Evolutionary conservation across 176 grass and related monocot species (phyloP).

Genomic region (Oryza australiensis): DNA sequence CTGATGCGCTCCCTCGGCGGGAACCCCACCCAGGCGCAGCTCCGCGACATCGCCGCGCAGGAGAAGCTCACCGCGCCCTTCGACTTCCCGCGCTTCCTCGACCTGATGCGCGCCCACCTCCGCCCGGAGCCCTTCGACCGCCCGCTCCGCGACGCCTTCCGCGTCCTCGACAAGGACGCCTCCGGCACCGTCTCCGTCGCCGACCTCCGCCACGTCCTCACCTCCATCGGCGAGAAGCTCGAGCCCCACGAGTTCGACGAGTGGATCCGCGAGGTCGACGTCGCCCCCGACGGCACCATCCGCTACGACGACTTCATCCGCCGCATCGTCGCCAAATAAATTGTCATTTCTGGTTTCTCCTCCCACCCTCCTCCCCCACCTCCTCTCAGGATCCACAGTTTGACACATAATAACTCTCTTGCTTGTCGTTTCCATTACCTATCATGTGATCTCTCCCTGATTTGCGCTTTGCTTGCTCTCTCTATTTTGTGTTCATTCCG

Average conservation of each 20-base stretch:
- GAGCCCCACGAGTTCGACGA: constrained; percentile 95
- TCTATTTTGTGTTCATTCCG: constrained; percentile 11
- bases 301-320: constrained; percentile 97
- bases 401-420: constrained; percentile 37
- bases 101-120: constrained; percentile 83
- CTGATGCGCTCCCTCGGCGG: constrained; percentile 92
- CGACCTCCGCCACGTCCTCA: constrained; percentile 95
- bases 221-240: constrained; percentile 96
- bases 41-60: constrained; percentile 65
- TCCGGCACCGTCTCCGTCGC: constrained; percentile 81
- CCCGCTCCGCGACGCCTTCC: constrained; percentile 90
- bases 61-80: constrained; percentile 84
- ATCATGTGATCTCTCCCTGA: background rate
- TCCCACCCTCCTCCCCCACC: fast-evolving
- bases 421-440: constrained; percentile 4
- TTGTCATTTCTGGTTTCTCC: background rate
- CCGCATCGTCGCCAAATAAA: constrained; percentile 90
- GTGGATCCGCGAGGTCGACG: constrained; percentile 97
- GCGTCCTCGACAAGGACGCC: constrained; percentile 97
- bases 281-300: constrained; percentile 83
- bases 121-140: constrained; percentile 86
- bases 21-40: constrained; percentile 93
- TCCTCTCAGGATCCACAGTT: background rate
- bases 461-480: background rate
- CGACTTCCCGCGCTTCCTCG: constrained; percentile 90